Base-by-base conservation (phyloP, 2,329 filamentous ascomycete genomes). In the Ophidiomyces ophidiicola region DNA sequence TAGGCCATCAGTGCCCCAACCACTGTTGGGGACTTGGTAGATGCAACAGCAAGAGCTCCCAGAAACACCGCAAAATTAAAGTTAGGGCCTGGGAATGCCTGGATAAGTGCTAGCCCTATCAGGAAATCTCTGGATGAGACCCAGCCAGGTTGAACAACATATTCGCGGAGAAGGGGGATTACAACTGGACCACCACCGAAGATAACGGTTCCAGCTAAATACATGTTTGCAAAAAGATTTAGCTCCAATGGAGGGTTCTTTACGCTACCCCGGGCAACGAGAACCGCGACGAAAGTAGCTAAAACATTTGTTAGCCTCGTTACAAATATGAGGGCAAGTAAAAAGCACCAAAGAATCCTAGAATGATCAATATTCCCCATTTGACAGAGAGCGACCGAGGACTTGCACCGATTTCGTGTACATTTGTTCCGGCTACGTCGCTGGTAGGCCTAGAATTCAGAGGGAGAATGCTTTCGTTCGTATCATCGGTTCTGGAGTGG, bases 121-220 rank as follows among this genome's bases (percentile, higher is more conserved):
- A 85, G 63, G 52, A 85, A 84, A 52, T 85, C 78, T 3, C 80
- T 70, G 0, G 76, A 66, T 0, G 69, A 72, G 0, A 85, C 79
- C 79, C 79, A 85, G 5, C 76, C 75, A 17, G 78, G 75, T 0
- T 69, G 66, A 0, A 83, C 80, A 24, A 83, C 63, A 48, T 64
- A 64, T 24, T 76, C 69, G 12, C 74, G 64, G 1, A 80, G 61
- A 0, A 80, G 64, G 0, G 76, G 76, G 31, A 80, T 78, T 0
- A 80, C 76, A 0, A 79, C 75, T 0, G 76, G 76, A 0, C 76
- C 76, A 2, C 76, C 75, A 3, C 76, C 76, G 35, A 78, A 74
- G 46, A 76, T 78, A 42, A 78, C 71, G 1, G 80, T 84, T 0
- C 80, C 80, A 0, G 80, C 80, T 0, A 84, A 72, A 50, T 79